phyloP scores from a whole-genome alignment of 2,329 filamentous ascomycete genomes.

The Sordariomycetes sp. region DNA sequence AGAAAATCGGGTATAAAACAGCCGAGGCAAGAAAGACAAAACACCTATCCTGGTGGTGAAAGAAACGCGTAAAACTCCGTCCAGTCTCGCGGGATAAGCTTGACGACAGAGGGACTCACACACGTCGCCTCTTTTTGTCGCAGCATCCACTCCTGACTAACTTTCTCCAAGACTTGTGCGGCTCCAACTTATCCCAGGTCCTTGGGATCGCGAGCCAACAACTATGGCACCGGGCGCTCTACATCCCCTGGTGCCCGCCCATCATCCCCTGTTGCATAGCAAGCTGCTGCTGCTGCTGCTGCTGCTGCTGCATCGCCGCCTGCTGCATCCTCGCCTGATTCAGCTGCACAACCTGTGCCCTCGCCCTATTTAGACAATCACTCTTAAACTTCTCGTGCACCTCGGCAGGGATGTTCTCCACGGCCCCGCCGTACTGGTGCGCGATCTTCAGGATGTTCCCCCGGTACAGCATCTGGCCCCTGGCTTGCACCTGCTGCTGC shows the following conservation, averaged over 20 bases:
- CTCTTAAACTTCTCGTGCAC: slow-evolving; percentile 28
- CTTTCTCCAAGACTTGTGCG: neutral
- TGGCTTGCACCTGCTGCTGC: slow-evolving; percentile 18
- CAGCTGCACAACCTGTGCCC: slow-evolving; percentile 15
- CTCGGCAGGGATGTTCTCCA: slow-evolving; percentile 32
- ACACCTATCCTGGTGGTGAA: neutral
- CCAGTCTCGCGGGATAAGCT: neutral
- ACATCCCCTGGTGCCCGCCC: slow-evolving; percentile 38
- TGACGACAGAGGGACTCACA: too few relatives aligned
- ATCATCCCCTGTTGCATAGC: slow-evolving; percentile 32
- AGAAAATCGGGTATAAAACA: neutral
- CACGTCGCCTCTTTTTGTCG: neutral
- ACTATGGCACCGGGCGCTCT: slow-evolving; percentile 6
- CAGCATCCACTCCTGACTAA: neutral
- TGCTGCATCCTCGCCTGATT: slow-evolving; percentile 20
- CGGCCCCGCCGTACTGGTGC: slow-evolving; percentile 22
- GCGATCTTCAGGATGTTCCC: slow-evolving; percentile 20
- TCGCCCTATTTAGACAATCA: slow-evolving; percentile 24
- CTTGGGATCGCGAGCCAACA: neutral
- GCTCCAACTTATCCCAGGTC: too few relatives aligned
- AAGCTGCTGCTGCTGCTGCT: slow-evolving; percentile 23
- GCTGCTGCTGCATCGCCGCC: slow-evolving; percentile 19
- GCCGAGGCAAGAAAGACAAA: neutral
- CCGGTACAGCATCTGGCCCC: slow-evolving; percentile 22
- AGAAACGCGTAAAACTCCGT: neutral